phyloP scores from a whole-genome alignment of 805 yeast genomes.

The Candida vaughaniae region DNA sequence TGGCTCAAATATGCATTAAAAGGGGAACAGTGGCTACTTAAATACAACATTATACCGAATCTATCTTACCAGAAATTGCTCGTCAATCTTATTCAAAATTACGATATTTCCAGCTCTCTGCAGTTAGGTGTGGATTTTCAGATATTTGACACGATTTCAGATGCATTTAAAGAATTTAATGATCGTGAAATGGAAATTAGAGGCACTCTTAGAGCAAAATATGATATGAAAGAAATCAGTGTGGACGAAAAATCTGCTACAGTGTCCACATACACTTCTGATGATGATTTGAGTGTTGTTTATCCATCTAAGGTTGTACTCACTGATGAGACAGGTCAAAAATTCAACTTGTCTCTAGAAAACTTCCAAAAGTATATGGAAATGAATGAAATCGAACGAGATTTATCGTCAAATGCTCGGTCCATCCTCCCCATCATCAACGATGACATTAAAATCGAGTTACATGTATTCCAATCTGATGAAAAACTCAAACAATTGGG shows the following conservation, averaged over 20 bases:
- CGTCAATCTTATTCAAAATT: constrained; percentile 43
- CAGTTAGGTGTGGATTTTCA: constrained; percentile 32
- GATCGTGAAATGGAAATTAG: constrained; percentile 46
- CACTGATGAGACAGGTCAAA: constrained; percentile 27
- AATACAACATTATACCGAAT: constrained; percentile 49
- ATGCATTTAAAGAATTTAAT: constrained; percentile 32
- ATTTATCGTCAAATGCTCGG: constrained; percentile 4
- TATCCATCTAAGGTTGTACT: constrained; percentile 57
- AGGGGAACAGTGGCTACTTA: constrained; percentile 50
- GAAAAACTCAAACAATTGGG: constrained; percentile 44
- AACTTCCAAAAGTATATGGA: constrained; percentile 26
- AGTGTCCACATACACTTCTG: constrained; percentile 47
- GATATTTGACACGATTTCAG: constrained; percentile 31
- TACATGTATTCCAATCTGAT: constrained; percentile 52
- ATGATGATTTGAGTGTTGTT: constrained; percentile 48
- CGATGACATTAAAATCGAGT: constrained; percentile 28
- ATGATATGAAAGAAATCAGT: constrained; percentile 25
- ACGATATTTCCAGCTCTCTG: constrained; percentile 28
- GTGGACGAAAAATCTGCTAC: constrained; percentile 30
- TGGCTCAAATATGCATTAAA: constrained; percentile 55
- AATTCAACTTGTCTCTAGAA: constrained; percentile 29
- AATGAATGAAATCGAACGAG: constrained; percentile 5
- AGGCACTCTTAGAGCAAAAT: constrained; percentile 22
- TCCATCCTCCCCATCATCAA: constrained; percentile 1
- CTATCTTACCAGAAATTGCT: constrained; percentile 53